A percentile compares a stretch with the other conserved stretches of the same genome.
Conservation (phyloP, 495 filamentous ascomycete species). For the Pyrenopolyporus hunteri region DNA sequence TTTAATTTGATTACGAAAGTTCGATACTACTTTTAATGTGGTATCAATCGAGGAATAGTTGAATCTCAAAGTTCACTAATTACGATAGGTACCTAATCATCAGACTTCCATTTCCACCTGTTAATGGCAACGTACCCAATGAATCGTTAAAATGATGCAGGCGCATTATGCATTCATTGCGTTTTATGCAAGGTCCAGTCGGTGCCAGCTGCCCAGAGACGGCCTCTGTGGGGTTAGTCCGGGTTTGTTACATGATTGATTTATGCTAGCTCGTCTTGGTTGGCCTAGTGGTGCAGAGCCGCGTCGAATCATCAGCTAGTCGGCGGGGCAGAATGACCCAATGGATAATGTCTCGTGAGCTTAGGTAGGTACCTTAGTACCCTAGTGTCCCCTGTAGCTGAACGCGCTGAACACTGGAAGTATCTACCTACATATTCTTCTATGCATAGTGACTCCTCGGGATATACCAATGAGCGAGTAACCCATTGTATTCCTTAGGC, state of each 20-base stretch:
- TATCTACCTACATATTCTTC: no score
- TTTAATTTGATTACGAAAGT: background rate
- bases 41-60: no score
- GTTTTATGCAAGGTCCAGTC: slow-evolving; percentile 16
- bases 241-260: slow-evolving; percentile 27
- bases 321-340: slow-evolving; percentile 20
- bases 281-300: slow-evolving; percentile 18
- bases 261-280: slow-evolving; percentile 28
- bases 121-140: slow-evolving; percentile 5
- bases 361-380: background rate
- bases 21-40: no score
- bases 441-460: no score
- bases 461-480: no score
- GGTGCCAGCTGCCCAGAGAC: slow-evolving; percentile 4
- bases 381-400: background rate
- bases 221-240: slow-evolving; percentile 11
- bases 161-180: slow-evolving; percentile 21
- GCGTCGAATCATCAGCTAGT: slow-evolving; percentile 31
- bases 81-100: no score
- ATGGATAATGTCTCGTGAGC: slow-evolving; percentile 26
- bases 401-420: no score
- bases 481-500: no score
- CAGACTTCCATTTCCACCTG: background rate
- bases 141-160: slow-evolving; percentile 7
- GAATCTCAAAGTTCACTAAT: no score